Percentiles rank a stretch among this genome's conserved stretches.
phyloP scores from a whole-genome alignment of 106 monocot genomes.

The Acorus gramineus region DNA sequence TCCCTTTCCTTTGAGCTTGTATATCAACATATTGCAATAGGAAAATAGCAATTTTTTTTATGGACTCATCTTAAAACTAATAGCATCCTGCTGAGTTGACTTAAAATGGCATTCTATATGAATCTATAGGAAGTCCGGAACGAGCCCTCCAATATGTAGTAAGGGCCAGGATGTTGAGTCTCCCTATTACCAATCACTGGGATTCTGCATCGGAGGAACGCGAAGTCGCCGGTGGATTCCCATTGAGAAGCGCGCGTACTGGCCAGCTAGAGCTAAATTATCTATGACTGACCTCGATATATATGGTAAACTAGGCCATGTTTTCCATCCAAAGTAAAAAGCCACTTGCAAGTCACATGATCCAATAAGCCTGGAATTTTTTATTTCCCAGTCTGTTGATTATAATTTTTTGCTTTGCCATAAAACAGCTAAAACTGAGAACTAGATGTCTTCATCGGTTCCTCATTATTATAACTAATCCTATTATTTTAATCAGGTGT shows the following conservation, averaged over 20 bases:
- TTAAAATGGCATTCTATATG: background rate
- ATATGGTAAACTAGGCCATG: constrained; percentile 40
- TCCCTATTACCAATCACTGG: constrained; percentile 64
- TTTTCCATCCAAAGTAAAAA: background rate
- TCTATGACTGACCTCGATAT: constrained; percentile 62
- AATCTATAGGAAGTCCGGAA: constrained; percentile 56
- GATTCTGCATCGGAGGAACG: constrained; percentile 68
- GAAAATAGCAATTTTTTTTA: too few relatives aligned
- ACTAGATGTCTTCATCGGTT: too few relatives aligned
- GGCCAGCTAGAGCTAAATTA: constrained; percentile 50
- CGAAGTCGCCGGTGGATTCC: constrained; percentile 73
- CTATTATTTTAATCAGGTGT: constrained; percentile 34
- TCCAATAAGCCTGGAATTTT: too few relatives aligned
- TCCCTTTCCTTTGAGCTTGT: background rate
- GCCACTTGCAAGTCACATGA: too few relatives aligned
- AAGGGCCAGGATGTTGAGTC: constrained; percentile 67
- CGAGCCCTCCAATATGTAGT: constrained; percentile 37
- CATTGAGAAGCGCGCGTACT: constrained; percentile 53
- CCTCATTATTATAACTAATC: too few relatives aligned
- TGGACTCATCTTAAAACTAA: background rate
- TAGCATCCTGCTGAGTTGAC: background rate
- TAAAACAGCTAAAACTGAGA: too few relatives aligned
- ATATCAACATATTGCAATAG: too few relatives aligned
- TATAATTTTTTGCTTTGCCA: too few relatives aligned
- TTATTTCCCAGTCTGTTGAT: too few relatives aligned